These are phyloP conservation scores for Phylloporus arenicola DNA, from an alignment of 768 basidiomycete genomes.

Conservation along the genomic window DNA sequence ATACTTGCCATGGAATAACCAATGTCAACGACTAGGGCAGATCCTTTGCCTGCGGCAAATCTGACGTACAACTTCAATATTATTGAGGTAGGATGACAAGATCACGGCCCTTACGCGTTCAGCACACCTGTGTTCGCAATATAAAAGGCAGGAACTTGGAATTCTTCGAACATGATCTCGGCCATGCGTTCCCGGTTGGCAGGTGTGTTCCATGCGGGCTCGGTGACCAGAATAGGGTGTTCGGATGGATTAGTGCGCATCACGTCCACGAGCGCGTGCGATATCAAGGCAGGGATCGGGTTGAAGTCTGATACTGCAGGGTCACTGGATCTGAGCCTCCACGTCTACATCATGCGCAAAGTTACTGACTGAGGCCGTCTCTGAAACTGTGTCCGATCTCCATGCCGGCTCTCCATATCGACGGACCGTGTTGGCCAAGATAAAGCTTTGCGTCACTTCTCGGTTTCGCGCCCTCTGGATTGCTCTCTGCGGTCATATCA, in stretches of 20 bases:
- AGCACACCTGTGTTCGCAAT: conserved; percentile 92
- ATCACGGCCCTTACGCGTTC: conserved; percentile 62
- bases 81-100: conserved; percentile 2
- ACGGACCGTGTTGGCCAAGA: conserved; percentile 84
- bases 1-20: conserved; percentile 87
- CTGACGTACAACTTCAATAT: conserved; percentile 36
- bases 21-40: conserved; percentile 93
- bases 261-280: conserved; percentile 68
- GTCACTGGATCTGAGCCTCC: conserved; percentile 1
- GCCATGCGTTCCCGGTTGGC: conserved; percentile 93
- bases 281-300: conserved; percentile 63
- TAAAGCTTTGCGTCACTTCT: conserved; percentile 56
- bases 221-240: conserved; percentile 89
- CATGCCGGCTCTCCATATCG: conserved; percentile 88
- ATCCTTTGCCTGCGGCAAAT: conserved; percentile 94
- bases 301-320: conserved; percentile 67
- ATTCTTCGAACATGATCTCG: conserved; percentile 97
- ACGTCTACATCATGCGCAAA: neutral
- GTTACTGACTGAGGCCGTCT: conserved; percentile 74
- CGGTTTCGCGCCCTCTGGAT: conserved; percentile 27
- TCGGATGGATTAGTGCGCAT: conserved; percentile 76
- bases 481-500: conserved; percentile 36
- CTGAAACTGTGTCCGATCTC: conserved; percentile 76
- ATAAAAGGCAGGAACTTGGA: conserved; percentile 92
- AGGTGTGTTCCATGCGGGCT: conserved; percentile 93